A percentile compares a stretch with the other conserved stretches of the same genome.
Conservation (phyloP, 805 yeast genomes). For the Zygosaccharomyces bailii region DNA sequence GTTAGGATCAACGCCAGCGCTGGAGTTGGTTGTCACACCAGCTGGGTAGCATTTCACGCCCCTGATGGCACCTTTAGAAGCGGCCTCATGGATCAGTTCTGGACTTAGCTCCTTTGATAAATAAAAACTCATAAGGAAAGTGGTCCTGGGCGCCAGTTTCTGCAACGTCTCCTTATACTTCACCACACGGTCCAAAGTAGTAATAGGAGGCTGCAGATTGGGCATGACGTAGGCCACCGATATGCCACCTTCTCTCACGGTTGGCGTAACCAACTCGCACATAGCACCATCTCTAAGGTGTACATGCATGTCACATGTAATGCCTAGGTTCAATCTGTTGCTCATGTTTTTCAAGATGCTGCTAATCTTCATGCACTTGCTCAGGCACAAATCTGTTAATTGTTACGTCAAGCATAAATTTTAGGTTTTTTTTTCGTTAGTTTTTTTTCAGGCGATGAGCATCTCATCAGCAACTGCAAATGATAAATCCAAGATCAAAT, state of each 20-base stretch:
- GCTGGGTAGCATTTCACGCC: conserved; percentile 99
- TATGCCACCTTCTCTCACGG: conserved; percentile 85
- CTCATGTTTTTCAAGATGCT: conserved; percentile 5
- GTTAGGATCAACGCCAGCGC: conserved; percentile 88
- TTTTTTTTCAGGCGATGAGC: conserved; percentile 5
- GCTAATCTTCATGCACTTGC: conserved; percentile 1
- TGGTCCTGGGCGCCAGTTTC: conserved; percentile 70
- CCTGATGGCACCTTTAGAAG: conserved; percentile 57
- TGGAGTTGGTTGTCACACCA: conserved; percentile 97
- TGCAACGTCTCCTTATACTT: conserved; percentile 66
- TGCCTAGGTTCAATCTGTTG: conserved; percentile 46
- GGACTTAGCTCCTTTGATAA: conserved; percentile 78
- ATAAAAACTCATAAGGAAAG: conserved; percentile 88
- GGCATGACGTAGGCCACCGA: conserved; percentile 96
- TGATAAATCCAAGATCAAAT: too few relatives aligned
- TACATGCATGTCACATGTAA: conserved; percentile 90
- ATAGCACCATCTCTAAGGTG: conserved; percentile 91
- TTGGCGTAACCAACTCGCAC: conserved; percentile 90
- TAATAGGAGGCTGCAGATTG: conserved; percentile 87
- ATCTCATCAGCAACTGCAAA: too few relatives aligned
- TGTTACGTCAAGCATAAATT: background rate
- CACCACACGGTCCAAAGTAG: conserved; percentile 66
- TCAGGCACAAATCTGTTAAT: background rate
- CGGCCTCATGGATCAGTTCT: conserved; percentile 77
- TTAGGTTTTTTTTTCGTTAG: background rate